Conservation (phyloP, 805 yeast species). For the Candida oleophila region DNA sequence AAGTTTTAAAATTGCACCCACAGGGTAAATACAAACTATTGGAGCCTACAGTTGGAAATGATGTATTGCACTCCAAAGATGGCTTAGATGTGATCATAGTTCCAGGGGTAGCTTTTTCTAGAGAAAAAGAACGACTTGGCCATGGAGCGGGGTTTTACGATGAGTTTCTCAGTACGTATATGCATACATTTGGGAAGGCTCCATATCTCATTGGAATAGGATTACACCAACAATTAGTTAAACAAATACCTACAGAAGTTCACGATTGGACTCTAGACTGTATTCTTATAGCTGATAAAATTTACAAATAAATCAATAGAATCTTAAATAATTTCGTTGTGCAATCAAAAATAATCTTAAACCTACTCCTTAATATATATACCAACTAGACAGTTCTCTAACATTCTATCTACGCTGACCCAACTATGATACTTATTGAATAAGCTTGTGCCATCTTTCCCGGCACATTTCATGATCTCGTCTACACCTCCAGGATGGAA, state of each 20-base stretch:
- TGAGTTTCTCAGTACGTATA: slow-evolving; percentile 40
- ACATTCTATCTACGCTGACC: slow-evolving; percentile 85
- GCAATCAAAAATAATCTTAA: no score
- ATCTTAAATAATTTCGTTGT: no score
- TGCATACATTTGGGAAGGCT: slow-evolving; percentile 13
- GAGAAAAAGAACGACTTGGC: slow-evolving; percentile 60
- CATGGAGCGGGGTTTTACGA: slow-evolving; percentile 96
- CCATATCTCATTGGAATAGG: slow-evolving; percentile 65
- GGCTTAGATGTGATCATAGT: slow-evolving; percentile 69
- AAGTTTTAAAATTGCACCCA: slow-evolving; percentile 53
- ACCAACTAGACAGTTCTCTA: slow-evolving; percentile 80
- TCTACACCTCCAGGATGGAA: slow-evolving; percentile 94
- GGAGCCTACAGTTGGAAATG: slow-evolving; percentile 57
- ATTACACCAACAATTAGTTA: slow-evolving; percentile 59
- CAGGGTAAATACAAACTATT: slow-evolving; percentile 64
- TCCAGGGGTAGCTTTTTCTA: slow-evolving; percentile 84
- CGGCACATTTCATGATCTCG: slow-evolving; percentile 76
- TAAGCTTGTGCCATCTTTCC: slow-evolving; percentile 74
- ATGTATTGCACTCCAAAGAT: slow-evolving; percentile 29
- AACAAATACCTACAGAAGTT: slow-evolving; percentile 51
- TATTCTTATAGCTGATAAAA: slow-evolving; percentile 43
- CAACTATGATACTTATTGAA: slow-evolving; percentile 67
- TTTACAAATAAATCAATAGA: slow-evolving; percentile 11
- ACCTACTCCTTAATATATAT: slow-evolving; percentile 22
- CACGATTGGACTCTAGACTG: slow-evolving; percentile 65